A percentile compares a stretch with the other conserved stretches of the same genome.
Evolutionary conservation across 2,329 filamentous ascomycete species (phyloP).

Genomic region (Orbilia ellipsospora): DNA sequence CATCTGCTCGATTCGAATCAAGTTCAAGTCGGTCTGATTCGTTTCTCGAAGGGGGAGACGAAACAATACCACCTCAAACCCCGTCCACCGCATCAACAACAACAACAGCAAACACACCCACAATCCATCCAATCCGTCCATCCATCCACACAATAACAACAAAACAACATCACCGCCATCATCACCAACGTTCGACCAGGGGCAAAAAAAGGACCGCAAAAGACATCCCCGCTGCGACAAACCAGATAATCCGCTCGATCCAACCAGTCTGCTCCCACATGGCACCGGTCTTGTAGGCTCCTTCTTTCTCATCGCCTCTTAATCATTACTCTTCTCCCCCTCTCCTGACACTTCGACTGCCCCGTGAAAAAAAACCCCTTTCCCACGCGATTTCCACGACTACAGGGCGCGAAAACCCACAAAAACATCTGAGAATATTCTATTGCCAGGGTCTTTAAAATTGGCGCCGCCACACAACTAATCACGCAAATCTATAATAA

Average conservation of each 20-base stretch:
- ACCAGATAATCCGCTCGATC: constrained; percentile 25
- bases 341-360: constrained; percentile 40
- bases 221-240: constrained; percentile 1
- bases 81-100: background rate
- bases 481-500: constrained; percentile 7
- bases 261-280: constrained; percentile 24
- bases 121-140: constrained; percentile 4
- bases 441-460: constrained; percentile 3
- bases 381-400: constrained; percentile 38
- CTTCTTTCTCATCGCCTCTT: constrained; percentile 11
- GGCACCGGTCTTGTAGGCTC: constrained; percentile 42
- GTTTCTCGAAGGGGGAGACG: constrained; percentile 5
- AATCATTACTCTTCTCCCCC: constrained; percentile 3
- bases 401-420: constrained; percentile 16
- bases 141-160: constrained; percentile 11
- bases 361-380: constrained; percentile 34
- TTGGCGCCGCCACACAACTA: constrained; percentile 7
- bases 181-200: background rate
- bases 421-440: constrained; percentile 15
- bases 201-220: no score
- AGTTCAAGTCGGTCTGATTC: background rate
- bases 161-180: constrained; percentile 17
- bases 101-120: constrained; percentile 18
- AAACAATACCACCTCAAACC: constrained; percentile 22
- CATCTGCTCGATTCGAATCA: background rate